Conservation (phyloP, 2,329 filamentous ascomycete species). For the Fusarium sp. region DNA sequence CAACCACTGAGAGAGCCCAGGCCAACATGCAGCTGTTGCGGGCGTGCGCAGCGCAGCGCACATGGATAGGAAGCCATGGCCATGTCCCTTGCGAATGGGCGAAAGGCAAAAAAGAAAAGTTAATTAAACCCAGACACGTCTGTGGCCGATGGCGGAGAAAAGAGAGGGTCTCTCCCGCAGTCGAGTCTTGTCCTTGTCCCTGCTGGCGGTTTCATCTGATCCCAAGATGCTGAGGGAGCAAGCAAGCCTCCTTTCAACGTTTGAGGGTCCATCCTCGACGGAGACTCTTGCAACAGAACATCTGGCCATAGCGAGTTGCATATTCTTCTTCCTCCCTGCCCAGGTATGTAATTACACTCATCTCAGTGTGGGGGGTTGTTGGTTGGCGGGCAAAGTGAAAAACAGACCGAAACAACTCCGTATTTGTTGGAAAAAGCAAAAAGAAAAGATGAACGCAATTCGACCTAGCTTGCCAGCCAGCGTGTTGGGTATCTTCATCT, state of each 20-base stretch:
- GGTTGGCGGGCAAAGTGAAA: neutral
- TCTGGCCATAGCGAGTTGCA: conserved; percentile 20
- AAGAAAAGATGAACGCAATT: conserved; percentile 1
- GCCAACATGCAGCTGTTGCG: neutral
- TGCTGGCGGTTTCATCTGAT: conserved; percentile 35
- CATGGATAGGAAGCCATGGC: neutral
- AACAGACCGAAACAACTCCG: conserved; percentile 14
- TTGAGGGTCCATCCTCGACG: conserved; percentile 1
- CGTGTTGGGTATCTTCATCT: conserved; percentile 1
- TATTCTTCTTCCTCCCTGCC: neutral
- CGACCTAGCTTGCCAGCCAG: conserved; percentile 1
- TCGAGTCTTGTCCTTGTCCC: conserved; percentile 3
- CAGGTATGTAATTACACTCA: conserved; percentile 1
- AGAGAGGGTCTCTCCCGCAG: conserved; percentile 15
- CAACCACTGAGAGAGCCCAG: conserved; percentile 1
- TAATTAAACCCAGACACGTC: conserved; percentile 13
- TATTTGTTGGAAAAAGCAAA: conserved; percentile 28
- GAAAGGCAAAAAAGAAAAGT: conserved; percentile 19
- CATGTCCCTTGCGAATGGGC: neutral
- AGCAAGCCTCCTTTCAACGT: conserved; percentile 7
- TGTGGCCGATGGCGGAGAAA: conserved; percentile 10
- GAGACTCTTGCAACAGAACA: conserved; percentile 12
- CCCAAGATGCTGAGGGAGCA: conserved; percentile 11
- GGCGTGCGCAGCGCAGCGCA: neutral
- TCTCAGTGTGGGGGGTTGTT: conserved; percentile 20